Evolutionary conservation across 805 yeast genomes (phyloP).

Genomic region (Torulaspora maleeae): DNA sequence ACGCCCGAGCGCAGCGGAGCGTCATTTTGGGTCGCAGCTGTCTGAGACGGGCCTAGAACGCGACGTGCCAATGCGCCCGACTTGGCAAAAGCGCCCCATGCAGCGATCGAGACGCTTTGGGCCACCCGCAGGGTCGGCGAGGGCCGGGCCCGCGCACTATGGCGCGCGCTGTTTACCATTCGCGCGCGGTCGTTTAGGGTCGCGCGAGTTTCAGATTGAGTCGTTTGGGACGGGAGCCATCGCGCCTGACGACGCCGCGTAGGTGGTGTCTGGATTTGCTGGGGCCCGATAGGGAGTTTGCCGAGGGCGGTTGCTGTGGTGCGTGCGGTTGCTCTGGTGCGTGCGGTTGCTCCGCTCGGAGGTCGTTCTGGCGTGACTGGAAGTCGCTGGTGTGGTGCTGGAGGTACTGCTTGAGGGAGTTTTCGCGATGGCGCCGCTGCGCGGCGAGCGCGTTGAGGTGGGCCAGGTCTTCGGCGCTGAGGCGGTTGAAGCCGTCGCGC

Average conservation of each 20-base stretch:
- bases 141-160: background rate
- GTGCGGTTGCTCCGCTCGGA: no score
- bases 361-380: constrained; percentile 1
- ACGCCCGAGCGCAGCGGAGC: background rate
- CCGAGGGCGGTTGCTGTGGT: no score
- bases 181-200: background rate
- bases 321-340: no score
- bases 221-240: background rate
- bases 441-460: constrained; percentile 12
- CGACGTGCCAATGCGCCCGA: background rate
- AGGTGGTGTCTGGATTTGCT: background rate
- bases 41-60: background rate
- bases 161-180: background rate
- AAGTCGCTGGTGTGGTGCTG: constrained; percentile 10
- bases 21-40: background rate
- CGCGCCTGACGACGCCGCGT: background rate
- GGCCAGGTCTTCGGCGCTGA: constrained; percentile 24
- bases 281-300: background rate
- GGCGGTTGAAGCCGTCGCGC: constrained; percentile 30
- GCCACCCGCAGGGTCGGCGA: background rate
- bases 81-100: background rate
- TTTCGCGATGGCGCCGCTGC: constrained; percentile 5
- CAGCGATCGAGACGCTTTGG: background rate
- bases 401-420: constrained; percentile 10
- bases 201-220: background rate